Conservation (phyloP, 441 rosid species). For the Croton setiger region DNA sequence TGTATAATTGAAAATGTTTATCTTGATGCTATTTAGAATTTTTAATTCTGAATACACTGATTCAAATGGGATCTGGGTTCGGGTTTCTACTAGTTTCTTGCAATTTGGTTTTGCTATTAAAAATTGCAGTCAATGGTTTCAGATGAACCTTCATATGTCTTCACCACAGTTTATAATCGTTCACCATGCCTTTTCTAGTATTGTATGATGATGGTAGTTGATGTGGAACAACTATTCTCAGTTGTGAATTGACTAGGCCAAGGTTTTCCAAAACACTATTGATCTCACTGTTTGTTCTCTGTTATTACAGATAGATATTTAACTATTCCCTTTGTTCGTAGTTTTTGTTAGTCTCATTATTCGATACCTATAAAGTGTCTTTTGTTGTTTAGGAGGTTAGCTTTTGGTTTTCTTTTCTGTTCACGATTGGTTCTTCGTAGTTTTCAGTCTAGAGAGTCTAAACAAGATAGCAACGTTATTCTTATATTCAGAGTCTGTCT, state of each 20-base stretch:
- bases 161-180: neutral
- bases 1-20: neutral
- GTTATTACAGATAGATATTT: no score
- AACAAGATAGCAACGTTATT: no score
- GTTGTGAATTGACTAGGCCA: neutral
- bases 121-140: slow-evolving; percentile 6
- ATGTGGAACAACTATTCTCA: neutral
- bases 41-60: neutral
- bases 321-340: no score
- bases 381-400: no score
- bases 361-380: no score
- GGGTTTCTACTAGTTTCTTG: neutral
- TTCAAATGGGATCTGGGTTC: neutral
- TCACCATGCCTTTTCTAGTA: neutral
- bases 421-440: no score
- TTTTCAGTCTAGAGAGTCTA: no score
- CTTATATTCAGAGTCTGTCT: no score
- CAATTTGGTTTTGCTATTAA: neutral
- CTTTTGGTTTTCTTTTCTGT: no score
- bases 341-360: no score
- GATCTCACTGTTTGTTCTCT: neutral
- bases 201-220: neutral
- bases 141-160: neutral
- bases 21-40: neutral
- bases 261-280: neutral